Percentiles rank a stretch among this genome's conserved stretches.
phyloP scores from a whole-genome alignment of 768 basidiomycete genomes.

The Pisolithus tinctorius region DNA sequence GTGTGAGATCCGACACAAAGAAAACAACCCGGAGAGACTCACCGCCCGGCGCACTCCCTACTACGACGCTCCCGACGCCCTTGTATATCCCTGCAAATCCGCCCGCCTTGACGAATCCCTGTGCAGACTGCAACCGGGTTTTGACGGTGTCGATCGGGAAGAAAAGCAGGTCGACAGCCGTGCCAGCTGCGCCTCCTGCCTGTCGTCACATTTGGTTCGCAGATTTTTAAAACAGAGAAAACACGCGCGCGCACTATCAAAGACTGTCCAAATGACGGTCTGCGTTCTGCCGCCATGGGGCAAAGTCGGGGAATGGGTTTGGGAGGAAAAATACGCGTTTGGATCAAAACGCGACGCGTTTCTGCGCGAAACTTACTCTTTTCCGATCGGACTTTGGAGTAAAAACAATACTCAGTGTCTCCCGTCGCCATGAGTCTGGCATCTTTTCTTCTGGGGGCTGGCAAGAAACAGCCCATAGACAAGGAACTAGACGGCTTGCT shows the following conservation, averaged over 20 bases:
- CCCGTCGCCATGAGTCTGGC: conserved; percentile 44
- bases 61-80: conserved; percentile 88
- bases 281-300: conserved; percentile 23
- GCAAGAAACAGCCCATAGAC: conserved; percentile 41
- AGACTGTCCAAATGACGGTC: conserved; percentile 40
- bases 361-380: no score
- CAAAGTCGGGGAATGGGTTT: no score
- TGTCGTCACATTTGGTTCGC: conserved; percentile 23
- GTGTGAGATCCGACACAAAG: not conserved
- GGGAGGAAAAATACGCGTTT: no score
- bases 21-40: conserved; percentile 9
- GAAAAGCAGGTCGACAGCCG: conserved; percentile 90
- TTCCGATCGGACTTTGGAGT: no score
- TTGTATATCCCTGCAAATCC: conserved; percentile 90
- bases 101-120: conserved; percentile 80
- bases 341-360: no score
- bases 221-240: conserved; percentile 7
- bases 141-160: conserved; percentile 97
- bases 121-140: conserved; percentile 84
- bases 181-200: conserved; percentile 90
- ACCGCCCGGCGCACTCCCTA: conserved; percentile 97
- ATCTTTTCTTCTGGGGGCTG: conserved; percentile 40
- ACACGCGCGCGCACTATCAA: conserved; percentile 33
- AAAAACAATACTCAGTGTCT: not conserved
- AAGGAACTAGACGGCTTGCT: conserved; percentile 61